Conservation (phyloP, 495 filamentous ascomycete species). For the Daldinia childiae region DNA sequence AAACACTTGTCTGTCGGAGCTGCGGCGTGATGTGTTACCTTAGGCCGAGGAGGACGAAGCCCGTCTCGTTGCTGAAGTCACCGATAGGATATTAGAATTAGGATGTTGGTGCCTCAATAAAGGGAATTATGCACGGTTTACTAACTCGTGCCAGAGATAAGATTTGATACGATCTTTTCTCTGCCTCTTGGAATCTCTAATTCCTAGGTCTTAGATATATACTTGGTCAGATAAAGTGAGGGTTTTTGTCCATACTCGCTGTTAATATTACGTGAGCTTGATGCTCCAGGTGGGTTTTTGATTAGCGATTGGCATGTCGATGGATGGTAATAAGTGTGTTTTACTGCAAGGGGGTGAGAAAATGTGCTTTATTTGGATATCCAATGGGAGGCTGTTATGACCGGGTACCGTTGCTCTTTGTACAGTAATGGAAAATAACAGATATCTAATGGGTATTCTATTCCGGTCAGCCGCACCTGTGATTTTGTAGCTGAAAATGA, state of each 20-base stretch:
- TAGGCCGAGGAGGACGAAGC: neutral
- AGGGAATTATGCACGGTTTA: neutral
- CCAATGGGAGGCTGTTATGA: neutral
- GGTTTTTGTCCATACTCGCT: too few species aligned
- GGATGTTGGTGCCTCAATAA: neutral
- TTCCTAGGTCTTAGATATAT: too few species aligned
- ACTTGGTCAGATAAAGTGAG: too few species aligned
- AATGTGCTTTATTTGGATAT: neutral
- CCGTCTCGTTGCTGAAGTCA: neutral
- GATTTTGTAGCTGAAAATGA: neutral
- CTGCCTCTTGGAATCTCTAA: too few species aligned
- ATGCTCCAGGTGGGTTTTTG: neutral
- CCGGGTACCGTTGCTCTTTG: neutral
- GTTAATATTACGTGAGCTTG: neutral
- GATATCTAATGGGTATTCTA: neutral
- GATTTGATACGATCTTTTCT: too few species aligned
- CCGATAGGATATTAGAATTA: neutral
- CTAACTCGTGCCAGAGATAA: too few species aligned
- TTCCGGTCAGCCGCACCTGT: neutral
- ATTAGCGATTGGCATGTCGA: neutral
- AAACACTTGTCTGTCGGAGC: slow-evolving; percentile 14
- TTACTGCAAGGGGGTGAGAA: neutral
- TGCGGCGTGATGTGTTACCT: slow-evolving; percentile 33
- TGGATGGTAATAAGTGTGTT: neutral
- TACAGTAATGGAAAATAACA: neutral